phyloP scores from a whole-genome alignment of 2,329 filamentous ascomycete species.

The Fusarium phyllophilum region DNA sequence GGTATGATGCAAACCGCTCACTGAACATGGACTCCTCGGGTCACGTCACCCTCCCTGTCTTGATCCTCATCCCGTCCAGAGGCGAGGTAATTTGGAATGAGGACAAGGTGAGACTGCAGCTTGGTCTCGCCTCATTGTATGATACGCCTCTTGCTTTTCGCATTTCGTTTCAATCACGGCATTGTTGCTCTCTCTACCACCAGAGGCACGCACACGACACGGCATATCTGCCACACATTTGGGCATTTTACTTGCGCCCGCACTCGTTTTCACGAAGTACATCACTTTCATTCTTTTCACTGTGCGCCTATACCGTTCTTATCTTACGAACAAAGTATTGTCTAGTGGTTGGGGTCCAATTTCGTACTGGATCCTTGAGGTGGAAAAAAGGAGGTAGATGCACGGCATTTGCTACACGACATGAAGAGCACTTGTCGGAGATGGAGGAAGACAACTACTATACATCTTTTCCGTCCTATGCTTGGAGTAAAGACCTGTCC shows the following conservation, averaged over 20 bases:
- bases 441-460: constrained; percentile 26
- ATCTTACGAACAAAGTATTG: constrained; percentile 42
- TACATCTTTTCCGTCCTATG: constrained; percentile 33
- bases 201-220: constrained; percentile 16
- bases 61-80: constrained; percentile 9
- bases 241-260: constrained; percentile 36
- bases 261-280: constrained; percentile 30
- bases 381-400: constrained; percentile 34
- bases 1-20: constrained; percentile 46
- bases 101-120: constrained; percentile 15
- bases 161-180: constrained; percentile 35
- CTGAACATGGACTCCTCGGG: constrained; percentile 23
- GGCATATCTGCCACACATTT: constrained; percentile 29
- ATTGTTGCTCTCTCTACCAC: constrained; percentile 15
- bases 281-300: constrained; percentile 35
- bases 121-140: constrained; percentile 26
- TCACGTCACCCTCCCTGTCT: constrained; percentile 1
- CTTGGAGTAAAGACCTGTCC: constrained; percentile 37
- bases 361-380: constrained; percentile 14
- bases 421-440: constrained; percentile 42
- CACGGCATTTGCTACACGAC: constrained; percentile 41
- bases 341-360: constrained; percentile 40
- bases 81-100: constrained; percentile 18
- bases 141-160: constrained; percentile 32
- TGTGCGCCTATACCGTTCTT: constrained; percentile 28